These are phyloP conservation scores for Candida fluviatilis DNA, from an alignment of 805 yeast species.

Conservation along the genomic window DNA sequence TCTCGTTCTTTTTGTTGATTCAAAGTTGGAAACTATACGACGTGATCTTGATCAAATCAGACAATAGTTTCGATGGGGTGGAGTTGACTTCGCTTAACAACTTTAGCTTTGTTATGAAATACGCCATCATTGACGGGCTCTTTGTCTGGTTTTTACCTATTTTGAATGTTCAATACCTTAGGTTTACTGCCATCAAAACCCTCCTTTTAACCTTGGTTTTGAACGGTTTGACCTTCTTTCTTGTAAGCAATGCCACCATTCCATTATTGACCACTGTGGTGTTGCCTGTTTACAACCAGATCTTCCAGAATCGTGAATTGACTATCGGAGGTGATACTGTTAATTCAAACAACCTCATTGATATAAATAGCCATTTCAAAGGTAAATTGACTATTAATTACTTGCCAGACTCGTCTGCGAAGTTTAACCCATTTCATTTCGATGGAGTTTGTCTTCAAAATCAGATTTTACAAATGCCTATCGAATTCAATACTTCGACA, in stretches of 20 bases:
- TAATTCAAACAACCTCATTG: constrained; percentile 31
- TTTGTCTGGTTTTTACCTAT: constrained; percentile 69
- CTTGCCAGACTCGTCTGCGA: constrained; percentile 87
- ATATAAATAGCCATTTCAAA: constrained; percentile 63
- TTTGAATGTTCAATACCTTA: constrained; percentile 70
- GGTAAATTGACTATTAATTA: constrained; percentile 86
- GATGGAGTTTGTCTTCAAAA: constrained; percentile 55
- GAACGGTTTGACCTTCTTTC: constrained; percentile 47
- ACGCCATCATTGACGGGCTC: constrained; percentile 66
- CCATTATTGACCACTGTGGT: constrained; percentile 37
- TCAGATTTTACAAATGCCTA: constrained; percentile 48
- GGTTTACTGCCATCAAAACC: constrained; percentile 57
- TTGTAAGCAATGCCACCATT: constrained; percentile 49
- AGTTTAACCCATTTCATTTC: constrained; percentile 69
- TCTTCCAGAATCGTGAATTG: constrained; percentile 42
- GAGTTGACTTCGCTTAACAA: constrained; percentile 41
- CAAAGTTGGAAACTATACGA: constrained; percentile 87
- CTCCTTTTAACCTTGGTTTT: constrained; percentile 43
- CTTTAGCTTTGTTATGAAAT: constrained; percentile 63
- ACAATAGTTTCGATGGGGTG: constrained; percentile 23
- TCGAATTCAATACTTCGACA: constrained; percentile 75
- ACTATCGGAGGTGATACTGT: constrained; percentile 50
- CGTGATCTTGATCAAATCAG: constrained; percentile 53
- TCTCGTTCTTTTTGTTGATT: constrained; percentile 65
- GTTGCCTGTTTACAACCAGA: constrained; percentile 41